These are phyloP conservation scores for Pythium angustatum DNA, from an alignment of 352 stramenopile species.

Conservation along the genomic window DNA sequence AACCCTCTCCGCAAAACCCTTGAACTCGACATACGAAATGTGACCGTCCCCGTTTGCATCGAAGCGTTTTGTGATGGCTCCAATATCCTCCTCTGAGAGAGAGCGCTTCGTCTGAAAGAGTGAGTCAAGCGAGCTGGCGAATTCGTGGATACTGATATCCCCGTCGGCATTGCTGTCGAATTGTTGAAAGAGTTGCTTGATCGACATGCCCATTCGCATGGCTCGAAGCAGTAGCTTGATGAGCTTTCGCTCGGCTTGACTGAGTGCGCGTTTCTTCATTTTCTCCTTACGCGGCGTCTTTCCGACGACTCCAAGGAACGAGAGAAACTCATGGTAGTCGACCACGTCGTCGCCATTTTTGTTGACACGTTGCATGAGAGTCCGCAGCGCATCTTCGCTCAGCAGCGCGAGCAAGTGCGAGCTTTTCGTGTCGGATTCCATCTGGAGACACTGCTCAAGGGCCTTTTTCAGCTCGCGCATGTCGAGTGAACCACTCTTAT, in stretches of 20 bases:
- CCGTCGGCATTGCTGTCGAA: slow-evolving; percentile 72
- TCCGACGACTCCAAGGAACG: slow-evolving; percentile 43
- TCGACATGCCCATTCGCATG: slow-evolving; percentile 40
- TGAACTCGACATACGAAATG: slow-evolving; percentile 64
- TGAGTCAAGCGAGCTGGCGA: slow-evolving; percentile 50
- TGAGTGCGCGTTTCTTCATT: slow-evolving; percentile 21
- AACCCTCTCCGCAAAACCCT: slow-evolving; percentile 51
- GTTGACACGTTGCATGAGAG: slow-evolving; percentile 58
- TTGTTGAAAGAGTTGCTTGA: slow-evolving; percentile 73
- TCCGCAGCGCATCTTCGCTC: slow-evolving; percentile 43
- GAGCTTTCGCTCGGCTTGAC: slow-evolving; percentile 50
- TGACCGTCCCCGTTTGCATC: slow-evolving; percentile 58
- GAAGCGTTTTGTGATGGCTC: slow-evolving; percentile 45
- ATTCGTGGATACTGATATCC: slow-evolving; percentile 55
- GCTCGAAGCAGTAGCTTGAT: slow-evolving; percentile 64
- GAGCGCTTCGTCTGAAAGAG: slow-evolving; percentile 41
- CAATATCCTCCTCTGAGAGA: slow-evolving; percentile 41
- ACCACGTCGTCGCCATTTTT: slow-evolving; percentile 58
- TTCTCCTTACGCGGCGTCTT: slow-evolving; percentile 26
- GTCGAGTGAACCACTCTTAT: slow-evolving; percentile 61
- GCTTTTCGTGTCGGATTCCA: slow-evolving; percentile 29
- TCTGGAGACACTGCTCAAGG: slow-evolving; percentile 42
- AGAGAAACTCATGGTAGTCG: slow-evolving; percentile 71
- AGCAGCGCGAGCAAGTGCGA: slow-evolving; percentile 37
- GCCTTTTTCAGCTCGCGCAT: slow-evolving; percentile 56